Evolutionary conservation across 768 basidiomycete species (phyloP).

Genomic region (Holtermannia corniformis): DNA sequence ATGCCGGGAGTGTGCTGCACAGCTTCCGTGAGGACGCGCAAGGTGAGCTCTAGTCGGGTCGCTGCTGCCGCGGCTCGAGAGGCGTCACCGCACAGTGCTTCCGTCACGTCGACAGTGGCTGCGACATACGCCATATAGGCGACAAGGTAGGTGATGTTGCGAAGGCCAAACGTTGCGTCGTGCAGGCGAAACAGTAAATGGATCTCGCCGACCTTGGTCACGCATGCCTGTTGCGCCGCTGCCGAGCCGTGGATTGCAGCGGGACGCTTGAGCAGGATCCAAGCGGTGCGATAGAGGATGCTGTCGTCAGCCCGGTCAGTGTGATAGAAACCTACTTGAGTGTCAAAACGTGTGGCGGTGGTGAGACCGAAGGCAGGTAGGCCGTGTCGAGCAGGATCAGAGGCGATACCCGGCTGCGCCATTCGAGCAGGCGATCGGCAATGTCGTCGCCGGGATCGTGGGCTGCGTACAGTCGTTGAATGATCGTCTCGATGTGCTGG

Average conservation of each 20-base stretch:
- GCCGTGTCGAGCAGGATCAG: no score
- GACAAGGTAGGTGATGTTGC: slow-evolving; percentile 8
- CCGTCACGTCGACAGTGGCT: slow-evolving; percentile 4
- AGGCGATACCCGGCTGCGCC: no score
- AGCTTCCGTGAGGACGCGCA: slow-evolving; percentile 4
- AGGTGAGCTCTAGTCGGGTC: slow-evolving; percentile 1
- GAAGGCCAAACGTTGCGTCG: slow-evolving; percentile 1
- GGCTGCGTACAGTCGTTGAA: no score
- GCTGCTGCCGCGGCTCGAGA: neutral
- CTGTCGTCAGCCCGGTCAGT: no score
- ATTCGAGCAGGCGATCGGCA: no score
- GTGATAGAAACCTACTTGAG: slow-evolving; percentile 2
- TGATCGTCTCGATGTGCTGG: no score
- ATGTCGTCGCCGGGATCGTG: no score
- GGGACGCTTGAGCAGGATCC: slow-evolving; percentile 4
- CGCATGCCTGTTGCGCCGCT: no score
- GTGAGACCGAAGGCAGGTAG: neutral
- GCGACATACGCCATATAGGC: slow-evolving; percentile 8
- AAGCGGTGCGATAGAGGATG: slow-evolving; percentile 1
- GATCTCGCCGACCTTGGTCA: slow-evolving; percentile 1
- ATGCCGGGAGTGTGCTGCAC: slow-evolving; percentile 5
- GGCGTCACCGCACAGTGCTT: slow-evolving; percentile 1
- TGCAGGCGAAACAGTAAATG: slow-evolving; percentile 2
- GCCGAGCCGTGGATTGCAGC: neutral
- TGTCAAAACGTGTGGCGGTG: slow-evolving; percentile 5